These are phyloP conservation scores for Aspergillus asperescens DNA, from an alignment of 495 filamentous ascomycete species.

Conservation along the genomic window DNA sequence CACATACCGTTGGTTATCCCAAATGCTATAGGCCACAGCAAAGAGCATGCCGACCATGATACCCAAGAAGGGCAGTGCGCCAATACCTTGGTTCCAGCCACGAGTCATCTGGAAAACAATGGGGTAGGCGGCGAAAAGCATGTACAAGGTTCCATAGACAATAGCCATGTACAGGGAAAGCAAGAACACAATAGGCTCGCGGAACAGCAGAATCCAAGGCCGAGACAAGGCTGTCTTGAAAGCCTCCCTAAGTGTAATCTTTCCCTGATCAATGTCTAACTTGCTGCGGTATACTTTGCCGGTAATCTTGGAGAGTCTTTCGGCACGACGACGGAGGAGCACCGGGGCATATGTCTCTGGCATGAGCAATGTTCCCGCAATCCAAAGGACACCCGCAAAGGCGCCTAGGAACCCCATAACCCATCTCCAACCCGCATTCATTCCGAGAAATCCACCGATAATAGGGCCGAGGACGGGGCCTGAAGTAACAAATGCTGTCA, in stretches of 20 bases:
- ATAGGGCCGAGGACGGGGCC: slow-evolving; percentile 59
- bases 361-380: slow-evolving; percentile 46
- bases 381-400: slow-evolving; percentile 52
- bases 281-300: slow-evolving; percentile 53
- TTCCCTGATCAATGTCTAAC: slow-evolving; percentile 43
- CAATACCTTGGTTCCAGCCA: slow-evolving; percentile 66
- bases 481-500: slow-evolving; percentile 4
- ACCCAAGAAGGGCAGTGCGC: slow-evolving; percentile 73
- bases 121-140: slow-evolving; percentile 78
- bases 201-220: slow-evolving; percentile 47
- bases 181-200: slow-evolving; percentile 57
- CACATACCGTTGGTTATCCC: slow-evolving; percentile 48
- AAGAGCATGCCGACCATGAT: slow-evolving; percentile 78
- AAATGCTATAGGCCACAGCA: slow-evolving; percentile 48
- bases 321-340: slow-evolving; percentile 50
- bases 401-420: slow-evolving; percentile 54
- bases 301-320: slow-evolving; percentile 46
- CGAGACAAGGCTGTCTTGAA: slow-evolving; percentile 45
- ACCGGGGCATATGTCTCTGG: slow-evolving; percentile 61
- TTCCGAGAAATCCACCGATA: slow-evolving; percentile 57
- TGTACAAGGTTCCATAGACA: slow-evolving; percentile 71
- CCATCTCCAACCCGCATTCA: slow-evolving; percentile 61
- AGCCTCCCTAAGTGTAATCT: slow-evolving; percentile 27
- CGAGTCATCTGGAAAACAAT: slow-evolving; percentile 70
- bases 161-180: slow-evolving; percentile 70